Conservation (phyloP, 2,329 filamentous ascomycete genomes). For the Colletotrichum tropicicola region DNA sequence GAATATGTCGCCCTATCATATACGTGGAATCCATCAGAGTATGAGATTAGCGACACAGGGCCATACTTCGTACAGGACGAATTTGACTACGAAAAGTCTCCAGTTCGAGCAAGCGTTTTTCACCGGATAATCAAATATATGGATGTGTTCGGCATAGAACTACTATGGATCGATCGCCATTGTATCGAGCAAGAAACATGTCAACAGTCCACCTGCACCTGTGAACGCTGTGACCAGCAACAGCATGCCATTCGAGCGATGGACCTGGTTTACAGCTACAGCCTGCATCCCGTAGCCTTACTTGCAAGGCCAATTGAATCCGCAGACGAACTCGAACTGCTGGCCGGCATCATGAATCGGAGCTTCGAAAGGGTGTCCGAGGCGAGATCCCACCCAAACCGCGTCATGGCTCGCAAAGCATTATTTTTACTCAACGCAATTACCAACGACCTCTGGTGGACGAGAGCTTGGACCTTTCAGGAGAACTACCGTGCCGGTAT, state of each 20-base stretch:
- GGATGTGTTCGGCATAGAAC: conserved; percentile 26
- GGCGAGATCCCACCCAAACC: no score
- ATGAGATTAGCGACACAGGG: conserved; percentile 28
- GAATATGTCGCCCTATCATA: conserved; percentile 36
- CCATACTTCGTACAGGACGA: conserved; percentile 27
- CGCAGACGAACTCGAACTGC: conserved; percentile 28
- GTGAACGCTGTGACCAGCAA: conserved; percentile 36
- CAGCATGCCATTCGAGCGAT: conserved; percentile 39
- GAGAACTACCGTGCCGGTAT: conserved; percentile 41
- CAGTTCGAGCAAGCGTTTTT: conserved; percentile 36
- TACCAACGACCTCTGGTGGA: conserved; percentile 40
- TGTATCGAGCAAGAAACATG: conserved; percentile 37
- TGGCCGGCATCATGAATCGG: conserved; percentile 26
- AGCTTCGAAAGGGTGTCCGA: conserved; percentile 12
- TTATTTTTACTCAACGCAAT: conserved; percentile 35
- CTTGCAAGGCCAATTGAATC: conserved; percentile 33
- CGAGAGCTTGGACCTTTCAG: conserved; percentile 43
- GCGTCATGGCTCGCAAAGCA: conserved; percentile 27
- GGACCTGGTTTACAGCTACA: conserved; percentile 42
- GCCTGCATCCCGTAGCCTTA: conserved; percentile 40
- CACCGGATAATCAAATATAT: conserved; percentile 37
- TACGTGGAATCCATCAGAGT: conserved; percentile 33
- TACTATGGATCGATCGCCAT: conserved; percentile 42
- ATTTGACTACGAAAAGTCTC: conserved; percentile 23
- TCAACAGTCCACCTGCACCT: conserved; percentile 23